Percentiles rank a stretch among this genome's conserved stretches.
Evolutionary conservation across 306 rosid species (phyloP).

Genomic region (Prunus mongolica): DNA sequence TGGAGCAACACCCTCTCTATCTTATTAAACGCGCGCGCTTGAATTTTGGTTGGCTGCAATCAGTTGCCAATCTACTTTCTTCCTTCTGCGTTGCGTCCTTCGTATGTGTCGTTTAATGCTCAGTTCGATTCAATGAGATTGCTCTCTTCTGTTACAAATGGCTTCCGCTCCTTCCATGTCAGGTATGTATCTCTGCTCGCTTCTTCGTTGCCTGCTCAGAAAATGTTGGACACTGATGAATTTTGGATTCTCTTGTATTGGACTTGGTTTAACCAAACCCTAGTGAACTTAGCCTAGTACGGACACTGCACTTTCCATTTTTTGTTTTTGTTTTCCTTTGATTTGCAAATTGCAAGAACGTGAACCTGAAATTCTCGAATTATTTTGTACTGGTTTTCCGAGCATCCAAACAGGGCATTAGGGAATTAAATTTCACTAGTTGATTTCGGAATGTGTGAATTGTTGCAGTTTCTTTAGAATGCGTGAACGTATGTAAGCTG

Average conservation of each 20-base stretch:
- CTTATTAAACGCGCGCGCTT: conserved; percentile 3
- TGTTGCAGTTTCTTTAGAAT: conserved; percentile 82
- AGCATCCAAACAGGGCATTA: conserved; percentile 8
- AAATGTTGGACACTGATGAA: conserved; percentile 25
- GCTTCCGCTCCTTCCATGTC: conserved; percentile 89
- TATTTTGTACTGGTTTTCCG: background rate
- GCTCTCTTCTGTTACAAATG: conserved; percentile 49
- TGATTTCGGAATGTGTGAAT: conserved; percentile 27
- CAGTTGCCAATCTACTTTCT: conserved; percentile 10
- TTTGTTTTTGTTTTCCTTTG: background rate
- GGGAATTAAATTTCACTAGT: conserved; percentile 8
- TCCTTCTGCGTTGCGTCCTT: conserved; percentile 7
- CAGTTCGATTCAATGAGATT: conserved; percentile 74
- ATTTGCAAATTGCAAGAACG: background rate
- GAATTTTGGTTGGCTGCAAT: background rate
- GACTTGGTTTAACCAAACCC: background rate
- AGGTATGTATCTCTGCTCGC: conserved; percentile 44
- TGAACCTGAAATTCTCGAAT: background rate
- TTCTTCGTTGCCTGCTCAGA: conserved; percentile 7
- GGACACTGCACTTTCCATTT: conserved; percentile 8
- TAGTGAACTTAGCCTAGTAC: conserved; percentile 9
- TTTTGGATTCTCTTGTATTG: conserved; percentile 7
- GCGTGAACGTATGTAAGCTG: conserved; percentile 76
- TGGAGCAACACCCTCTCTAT: conserved; percentile 6
- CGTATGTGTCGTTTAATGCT: conserved; percentile 36